A percentile compares a stretch with the other conserved stretches of the same genome.
Conservation (phyloP, 768 basidiomycete species). For the Tulasnella sp. region DNA sequence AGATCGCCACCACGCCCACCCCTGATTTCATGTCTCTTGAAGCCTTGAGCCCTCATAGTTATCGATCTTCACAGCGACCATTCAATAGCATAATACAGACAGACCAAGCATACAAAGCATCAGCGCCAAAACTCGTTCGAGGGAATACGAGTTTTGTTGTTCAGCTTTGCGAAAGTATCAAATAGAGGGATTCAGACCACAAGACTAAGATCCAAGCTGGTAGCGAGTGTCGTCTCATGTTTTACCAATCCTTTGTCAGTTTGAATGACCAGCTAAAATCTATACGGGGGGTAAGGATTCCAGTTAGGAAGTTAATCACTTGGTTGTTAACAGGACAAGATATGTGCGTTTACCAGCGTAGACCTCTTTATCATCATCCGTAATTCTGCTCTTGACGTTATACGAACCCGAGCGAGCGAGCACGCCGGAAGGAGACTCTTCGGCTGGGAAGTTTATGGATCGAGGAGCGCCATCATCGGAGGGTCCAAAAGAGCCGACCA, state of each 20-base stretch:
- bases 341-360: conserved; percentile 51
- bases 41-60: no score
- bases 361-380: conserved; percentile 76
- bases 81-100: no score
- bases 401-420: conserved; percentile 75
- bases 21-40: no score
- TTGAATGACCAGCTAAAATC: conserved; percentile 90
- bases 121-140: no score
- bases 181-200: no score
- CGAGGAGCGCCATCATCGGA: conserved; percentile 52
- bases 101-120: no score
- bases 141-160: no score
- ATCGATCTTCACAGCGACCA: no score
- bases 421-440: conserved; percentile 60
- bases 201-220: no score
- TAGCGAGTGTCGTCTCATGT: neutral
- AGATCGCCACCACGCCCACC: no score
- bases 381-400: conserved; percentile 64
- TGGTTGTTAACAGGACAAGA: neutral
- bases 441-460: conserved; percentile 62
- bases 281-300: conserved; percentile 22
- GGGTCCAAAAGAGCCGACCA: conserved; percentile 91
- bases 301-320: neutral
- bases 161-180: no score
- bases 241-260: conserved; percentile 82